Conservation (phyloP, 306 rosid species). For the Vigna mungo region DNA sequence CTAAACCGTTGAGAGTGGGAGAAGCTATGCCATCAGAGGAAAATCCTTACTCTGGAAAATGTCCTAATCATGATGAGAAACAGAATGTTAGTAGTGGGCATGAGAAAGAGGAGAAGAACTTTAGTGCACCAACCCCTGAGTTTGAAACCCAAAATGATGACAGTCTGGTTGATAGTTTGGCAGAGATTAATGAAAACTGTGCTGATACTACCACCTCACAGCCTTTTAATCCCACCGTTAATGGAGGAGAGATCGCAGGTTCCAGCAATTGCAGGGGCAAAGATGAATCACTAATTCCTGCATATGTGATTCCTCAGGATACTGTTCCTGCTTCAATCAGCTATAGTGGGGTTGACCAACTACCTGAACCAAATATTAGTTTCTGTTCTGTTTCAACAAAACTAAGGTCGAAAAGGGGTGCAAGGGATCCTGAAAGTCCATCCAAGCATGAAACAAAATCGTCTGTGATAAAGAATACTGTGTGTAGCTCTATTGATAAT, state of each 20-base stretch:
- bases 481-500: constrained; percentile 48
- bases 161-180: constrained; percentile 49
- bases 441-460: constrained; percentile 59
- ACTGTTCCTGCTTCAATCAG: constrained; percentile 46
- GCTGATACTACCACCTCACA: constrained; percentile 53
- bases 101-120: constrained; percentile 57
- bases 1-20: constrained; percentile 69
- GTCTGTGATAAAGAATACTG: constrained; percentile 55
- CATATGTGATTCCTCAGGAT: constrained; percentile 50
- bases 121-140: constrained; percentile 43
- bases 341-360: constrained; percentile 50
- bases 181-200: constrained; percentile 43
- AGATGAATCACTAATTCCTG: constrained; percentile 57
- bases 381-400: constrained; percentile 61
- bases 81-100: constrained; percentile 47
- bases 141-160: constrained; percentile 50
- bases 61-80: constrained; percentile 50
- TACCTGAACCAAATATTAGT: constrained; percentile 54
- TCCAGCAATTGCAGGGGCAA: constrained; percentile 51
- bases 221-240: constrained; percentile 50
- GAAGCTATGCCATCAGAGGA: constrained; percentile 58
- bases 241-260: constrained; percentile 46
- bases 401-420: constrained; percentile 64
- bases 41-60: constrained; percentile 52
- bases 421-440: constrained; percentile 67